Evolutionary conservation across 1,139 yeast genomes (phyloP), one percentile per base, ranked within the genome.

Genomic region (Candida mesenterica): DNA sequence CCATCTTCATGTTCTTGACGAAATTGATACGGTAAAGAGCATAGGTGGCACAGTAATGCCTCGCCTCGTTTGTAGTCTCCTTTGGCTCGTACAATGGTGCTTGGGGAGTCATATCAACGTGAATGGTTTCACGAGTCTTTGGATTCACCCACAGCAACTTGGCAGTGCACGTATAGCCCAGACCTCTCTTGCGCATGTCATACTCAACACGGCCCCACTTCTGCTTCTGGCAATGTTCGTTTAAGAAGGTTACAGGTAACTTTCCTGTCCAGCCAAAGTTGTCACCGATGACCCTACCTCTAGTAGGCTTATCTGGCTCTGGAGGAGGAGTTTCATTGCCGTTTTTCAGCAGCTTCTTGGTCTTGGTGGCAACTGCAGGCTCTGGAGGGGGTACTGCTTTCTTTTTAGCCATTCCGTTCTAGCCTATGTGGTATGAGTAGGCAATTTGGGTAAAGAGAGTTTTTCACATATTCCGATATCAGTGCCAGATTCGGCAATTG

Each of bases 231-330:
- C 95, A 86, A 46, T 82, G 84, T 52, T 92, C 98, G 53, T 87
- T 87, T 4, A 92, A 68, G 23, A 92, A 60, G 0, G 95, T 82
- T 3, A 87, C 89, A 0, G 98, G 97, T 9, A 92, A 65, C 50
- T 92, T 92, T 1, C 98, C 98, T 1, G 97, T 89, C 97, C 97
- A 90, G 4, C 75, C 75, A 56, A 70, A 70, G 46, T 70, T 70
- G 28, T 69, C 76, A 10, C 74, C 75, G 24, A 70, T 62, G 8
- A 62, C 70, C 28, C 65, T 49, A 8, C 76, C 76, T 43, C 75
- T 49, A 30, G 52, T 65, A 2, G 75, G 75, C 37, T 65, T 65
- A 28, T 28, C 19, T 5, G 30, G 13, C 6, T 28, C 30, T 6
- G 14, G 26, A 24, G 12, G 26, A 24, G 12, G 26, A 10, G 26